These are phyloP conservation scores for Leccinellum albellum DNA, from an alignment of 768 basidiomycete genomes.

Conservation along the genomic window DNA sequence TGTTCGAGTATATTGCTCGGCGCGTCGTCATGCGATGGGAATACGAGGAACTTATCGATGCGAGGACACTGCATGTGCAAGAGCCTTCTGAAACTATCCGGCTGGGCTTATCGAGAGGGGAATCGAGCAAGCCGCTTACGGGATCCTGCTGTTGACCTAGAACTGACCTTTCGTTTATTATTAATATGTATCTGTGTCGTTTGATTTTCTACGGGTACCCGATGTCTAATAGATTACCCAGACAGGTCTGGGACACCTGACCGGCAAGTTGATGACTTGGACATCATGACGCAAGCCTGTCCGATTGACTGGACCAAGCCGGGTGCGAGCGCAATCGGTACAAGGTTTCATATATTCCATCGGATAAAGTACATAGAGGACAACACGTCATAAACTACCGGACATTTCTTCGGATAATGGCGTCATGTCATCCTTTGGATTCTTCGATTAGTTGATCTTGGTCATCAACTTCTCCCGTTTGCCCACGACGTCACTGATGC, in stretches of 20 bases:
- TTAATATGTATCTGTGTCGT: slow-evolving; percentile 15
- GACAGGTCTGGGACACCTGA: background rate
- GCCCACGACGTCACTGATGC: slow-evolving; percentile 36
- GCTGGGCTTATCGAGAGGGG: slow-evolving; percentile 24
- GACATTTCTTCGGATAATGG: background rate
- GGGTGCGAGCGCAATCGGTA: background rate
- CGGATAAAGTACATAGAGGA: background rate
- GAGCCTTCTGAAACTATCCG: slow-evolving; percentile 39
- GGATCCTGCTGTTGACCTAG: slow-evolving; percentile 20
- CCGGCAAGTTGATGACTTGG: too few species aligned
- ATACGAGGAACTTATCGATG: slow-evolving; percentile 57
- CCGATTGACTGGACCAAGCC: background rate
- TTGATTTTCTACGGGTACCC: background rate
- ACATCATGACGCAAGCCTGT: background rate
- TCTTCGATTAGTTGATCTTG: slow-evolving; percentile 15
- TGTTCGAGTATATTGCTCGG: slow-evolving; percentile 73
- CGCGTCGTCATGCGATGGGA: slow-evolving; percentile 64
- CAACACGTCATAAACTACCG: background rate
- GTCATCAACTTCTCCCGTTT: slow-evolving; percentile 34
- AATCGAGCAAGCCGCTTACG: slow-evolving; percentile 2
- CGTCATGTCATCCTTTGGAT: too few species aligned
- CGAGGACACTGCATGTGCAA: slow-evolving; percentile 37
- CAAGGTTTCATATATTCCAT: background rate
- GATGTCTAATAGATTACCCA: background rate
- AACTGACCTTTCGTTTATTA: slow-evolving; percentile 20